Conservation (phyloP, 75 land plant genomes). For the Adiantum capillusveneris region DNA sequence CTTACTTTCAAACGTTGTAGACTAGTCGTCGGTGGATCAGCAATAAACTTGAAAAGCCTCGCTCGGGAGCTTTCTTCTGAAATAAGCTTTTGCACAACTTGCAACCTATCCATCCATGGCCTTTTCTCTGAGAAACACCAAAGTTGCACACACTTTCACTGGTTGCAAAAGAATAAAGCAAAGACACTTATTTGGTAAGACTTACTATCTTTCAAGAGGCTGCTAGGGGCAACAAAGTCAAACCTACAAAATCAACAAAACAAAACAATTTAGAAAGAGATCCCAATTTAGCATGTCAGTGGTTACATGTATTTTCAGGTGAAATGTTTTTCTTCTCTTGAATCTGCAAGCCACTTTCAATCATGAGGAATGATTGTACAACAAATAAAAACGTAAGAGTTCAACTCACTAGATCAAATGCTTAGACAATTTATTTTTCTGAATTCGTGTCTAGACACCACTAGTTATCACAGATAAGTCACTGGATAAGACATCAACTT, state of each 20-base stretch:
- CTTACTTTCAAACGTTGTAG: slow-evolving; percentile 87
- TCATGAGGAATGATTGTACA: no score
- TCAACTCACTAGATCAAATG: no score
- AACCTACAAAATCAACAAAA: slow-evolving; percentile 46
- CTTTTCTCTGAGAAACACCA: slow-evolving; percentile 40
- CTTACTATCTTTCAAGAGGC: slow-evolving; percentile 52
- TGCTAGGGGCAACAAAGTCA: slow-evolving; percentile 89
- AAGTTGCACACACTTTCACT: no score
- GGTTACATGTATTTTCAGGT: no score
- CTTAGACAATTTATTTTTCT: no score
- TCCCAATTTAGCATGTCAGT: background rate
- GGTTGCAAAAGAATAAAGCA: background rate
- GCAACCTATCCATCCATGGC: slow-evolving; percentile 92
- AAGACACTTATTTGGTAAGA: background rate
- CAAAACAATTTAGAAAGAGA: background rate
- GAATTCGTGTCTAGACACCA: no score
- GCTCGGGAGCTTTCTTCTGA: slow-evolving; percentile 34
- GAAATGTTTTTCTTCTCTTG: no score
- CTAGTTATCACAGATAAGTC: no score
- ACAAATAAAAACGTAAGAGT: no score
- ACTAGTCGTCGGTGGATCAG: slow-evolving; percentile 99
- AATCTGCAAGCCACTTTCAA: no score
- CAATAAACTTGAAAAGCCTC: slow-evolving; percentile 86
- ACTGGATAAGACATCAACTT: no score
- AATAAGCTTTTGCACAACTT: slow-evolving; percentile 58